Evolutionary conservation across 805 yeast genomes (phyloP).

Genomic region (Saccharomycopsis olivae): DNA sequence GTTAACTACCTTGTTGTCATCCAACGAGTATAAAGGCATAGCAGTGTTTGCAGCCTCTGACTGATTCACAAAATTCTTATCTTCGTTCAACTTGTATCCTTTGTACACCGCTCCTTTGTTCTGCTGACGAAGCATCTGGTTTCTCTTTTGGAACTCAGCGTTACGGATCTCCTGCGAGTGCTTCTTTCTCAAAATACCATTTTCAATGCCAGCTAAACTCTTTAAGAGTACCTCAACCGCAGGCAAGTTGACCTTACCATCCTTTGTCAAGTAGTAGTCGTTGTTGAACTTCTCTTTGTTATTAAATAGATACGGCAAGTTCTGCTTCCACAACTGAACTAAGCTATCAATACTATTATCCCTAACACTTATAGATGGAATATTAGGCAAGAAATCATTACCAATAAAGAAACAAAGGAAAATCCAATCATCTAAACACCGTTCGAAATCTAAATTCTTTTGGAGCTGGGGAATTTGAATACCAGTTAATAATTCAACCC

Average conservation of each 20-base stretch:
- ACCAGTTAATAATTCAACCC: conserved; percentile 47
- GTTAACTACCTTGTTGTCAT: conserved; percentile 19
- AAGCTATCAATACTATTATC: conserved; percentile 85
- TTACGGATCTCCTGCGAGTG: conserved; percentile 62
- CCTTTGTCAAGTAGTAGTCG: conserved; percentile 79
- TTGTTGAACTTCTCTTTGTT: conserved; percentile 19
- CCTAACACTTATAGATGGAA: conserved; percentile 89
- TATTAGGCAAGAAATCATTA: conserved; percentile 94
- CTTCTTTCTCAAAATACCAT: conserved; percentile 59
- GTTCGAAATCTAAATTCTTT: conserved; percentile 75
- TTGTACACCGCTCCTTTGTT: conserved; percentile 24
- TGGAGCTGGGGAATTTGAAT: conserved; percentile 50
- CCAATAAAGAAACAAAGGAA: conserved; percentile 98
- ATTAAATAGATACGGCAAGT: conserved; percentile 35
- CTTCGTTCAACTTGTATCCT: conserved; percentile 15
- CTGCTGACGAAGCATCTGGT: conserved; percentile 38
- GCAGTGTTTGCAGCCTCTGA: conserved; percentile 9
- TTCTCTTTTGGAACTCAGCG: conserved; percentile 52
- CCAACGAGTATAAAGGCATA: conserved; percentile 15
- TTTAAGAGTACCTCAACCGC: conserved; percentile 65
- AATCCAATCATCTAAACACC: conserved; percentile 98
- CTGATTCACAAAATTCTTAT: conserved; percentile 14
- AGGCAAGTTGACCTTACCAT: conserved; percentile 68
- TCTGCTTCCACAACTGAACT: conserved; percentile 72
- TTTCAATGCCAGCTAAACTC: conserved; percentile 63